phyloP scores from a whole-genome alignment of 495 filamentous ascomycete species.

The Cairneyella variabilis region DNA sequence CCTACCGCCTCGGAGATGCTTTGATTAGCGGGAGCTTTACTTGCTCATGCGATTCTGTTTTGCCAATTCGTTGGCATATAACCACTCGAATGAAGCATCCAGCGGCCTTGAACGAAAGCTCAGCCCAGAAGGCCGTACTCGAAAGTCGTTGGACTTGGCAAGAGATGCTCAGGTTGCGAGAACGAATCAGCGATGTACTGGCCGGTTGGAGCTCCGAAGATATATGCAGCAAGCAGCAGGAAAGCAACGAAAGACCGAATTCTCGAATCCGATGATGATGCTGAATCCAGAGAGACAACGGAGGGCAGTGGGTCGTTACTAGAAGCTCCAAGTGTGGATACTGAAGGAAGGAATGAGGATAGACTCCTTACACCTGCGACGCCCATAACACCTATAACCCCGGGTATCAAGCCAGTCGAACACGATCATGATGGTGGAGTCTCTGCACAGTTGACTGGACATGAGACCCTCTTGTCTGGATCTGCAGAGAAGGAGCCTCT shows the following conservation, averaged over 20 bases:
- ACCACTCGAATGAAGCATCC: constrained; percentile 25
- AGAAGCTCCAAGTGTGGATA: constrained; percentile 16
- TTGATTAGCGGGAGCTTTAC: constrained; percentile 6
- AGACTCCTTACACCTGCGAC: constrained; percentile 23
- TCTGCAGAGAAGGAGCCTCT: constrained; percentile 51
- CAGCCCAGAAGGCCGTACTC: too few relatives aligned
- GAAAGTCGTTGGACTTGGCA: too few relatives aligned
- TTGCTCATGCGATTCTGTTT: constrained; percentile 4
- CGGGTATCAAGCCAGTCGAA: constrained; percentile 49
- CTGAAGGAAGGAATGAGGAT: constrained; percentile 9
- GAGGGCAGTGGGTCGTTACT: constrained; percentile 32
- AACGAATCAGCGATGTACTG: constrained; percentile 88
- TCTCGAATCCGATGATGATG: constrained; percentile 37
- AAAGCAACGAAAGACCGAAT: constrained; percentile 45
- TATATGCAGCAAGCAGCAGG: constrained; percentile 68
- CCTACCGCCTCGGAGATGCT: constrained; percentile 5
- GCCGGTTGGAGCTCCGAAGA: constrained; percentile 86
- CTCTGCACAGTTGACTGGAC: constrained; percentile 14
- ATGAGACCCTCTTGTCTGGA: constrained; percentile 18
- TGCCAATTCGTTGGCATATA: constrained; percentile 25
- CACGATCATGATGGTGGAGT: constrained; percentile 35
- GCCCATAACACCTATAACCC: constrained; percentile 46
- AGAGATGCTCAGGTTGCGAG: too few relatives aligned
- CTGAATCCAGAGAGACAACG: constrained; percentile 32
- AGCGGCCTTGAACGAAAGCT: too few relatives aligned